Base-by-base conservation (phyloP, 495 filamentous ascomycete genomes). In the Hypoxylon crocopeplum region DNA sequence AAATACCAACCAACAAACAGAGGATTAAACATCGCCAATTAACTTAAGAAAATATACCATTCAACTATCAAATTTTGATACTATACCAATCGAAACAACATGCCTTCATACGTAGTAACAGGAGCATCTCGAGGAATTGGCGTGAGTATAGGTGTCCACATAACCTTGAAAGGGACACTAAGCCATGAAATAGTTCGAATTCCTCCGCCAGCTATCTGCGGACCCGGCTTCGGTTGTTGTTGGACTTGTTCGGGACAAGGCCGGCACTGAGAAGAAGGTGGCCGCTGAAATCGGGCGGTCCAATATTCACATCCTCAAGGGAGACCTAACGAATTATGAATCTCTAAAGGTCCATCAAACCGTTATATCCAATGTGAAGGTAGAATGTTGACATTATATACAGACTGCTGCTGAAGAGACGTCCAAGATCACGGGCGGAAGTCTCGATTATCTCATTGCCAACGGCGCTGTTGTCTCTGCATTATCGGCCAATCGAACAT, bases 401-500 rank as follows among this genome's bases (percentile, higher is more conserved):
- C 19, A 74, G 69, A 67, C 64, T 49, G 78, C 79, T 3, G 77
- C 68, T 1, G 56, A 62, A 2, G 34, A 66, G 19, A 69, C 73
- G 15, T 45, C 64, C 6, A 59, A 66, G 7, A 69, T 80, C 19
- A 71, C 70, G 5, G 75, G 71, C 12, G 76, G 77, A 41, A 71
- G 64, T 0, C 70, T 85, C 0, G 83, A 85, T 54, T 71, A 79
- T 29, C 59, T 86, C 17, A 77, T 86, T 33, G 81, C 82, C 52
- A 83, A 84, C 52, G 80, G 74, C 0, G 82, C 60, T 2, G 10
- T 62, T 7, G 13, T 63, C 39, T 24, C 59, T 27, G 7, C 24
- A 39, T 19, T 44, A 40, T 8, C n/a, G 8, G 24, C 8, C 4
- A 27, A 8, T 27, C 24, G 8, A 27, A 27, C 8, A 27, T n/a